Base-by-base conservation (phyloP, 1,284 basidiomycete species). In the Cryptococcus wingfieldii region DNA sequence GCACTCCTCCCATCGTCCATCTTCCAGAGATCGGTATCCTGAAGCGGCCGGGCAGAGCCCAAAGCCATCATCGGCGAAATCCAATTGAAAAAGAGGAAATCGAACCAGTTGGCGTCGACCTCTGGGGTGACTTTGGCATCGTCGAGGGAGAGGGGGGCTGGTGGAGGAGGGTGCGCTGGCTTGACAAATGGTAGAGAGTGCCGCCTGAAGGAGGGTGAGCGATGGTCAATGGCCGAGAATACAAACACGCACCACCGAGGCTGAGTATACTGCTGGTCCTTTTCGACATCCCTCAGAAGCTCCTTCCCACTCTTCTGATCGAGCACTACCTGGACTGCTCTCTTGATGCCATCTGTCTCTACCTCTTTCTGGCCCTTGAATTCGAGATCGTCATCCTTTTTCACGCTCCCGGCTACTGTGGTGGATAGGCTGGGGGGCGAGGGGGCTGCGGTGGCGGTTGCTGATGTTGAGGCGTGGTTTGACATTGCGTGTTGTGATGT, bases 1-100 rank as follows among this genome's bases (percentile, higher is more conserved):
- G 84, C 78, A 47, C 84, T 81, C 47, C 78, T 69, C 5, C 65
- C 66, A 2, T 72, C 68, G 59, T 86, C 85, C 45, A 94, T 83
- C 70, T 84, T 86, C 81, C 87, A 94, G n/a, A 95, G 79, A 75
- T 96, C 92, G 0, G 85, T 78, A 0, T 86, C 84, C 70, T 92
- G 87, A 5, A 95, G 81, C 1, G 91, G 87, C 5, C 91, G 82
- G 14, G 84, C 82, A 10, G 79, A 77, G 14, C 80, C 80, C 1
- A 78, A 66, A 4, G 77, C 78, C 72, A 90, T 82, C 51, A 91
- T 78, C 2, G 85, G 83, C 0, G 84, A 85, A 51, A 94, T 82
- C 90, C 90, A 95, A 50, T 79, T 77, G 68, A 83, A 86, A 52
- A 82, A 82, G 41, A 85, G 61, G n/a, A 79, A 67, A 44, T 78